Base-by-base conservation (phyloP, 176 grass and related monocot species). In the Rhynchospora breviuscula region DNA sequence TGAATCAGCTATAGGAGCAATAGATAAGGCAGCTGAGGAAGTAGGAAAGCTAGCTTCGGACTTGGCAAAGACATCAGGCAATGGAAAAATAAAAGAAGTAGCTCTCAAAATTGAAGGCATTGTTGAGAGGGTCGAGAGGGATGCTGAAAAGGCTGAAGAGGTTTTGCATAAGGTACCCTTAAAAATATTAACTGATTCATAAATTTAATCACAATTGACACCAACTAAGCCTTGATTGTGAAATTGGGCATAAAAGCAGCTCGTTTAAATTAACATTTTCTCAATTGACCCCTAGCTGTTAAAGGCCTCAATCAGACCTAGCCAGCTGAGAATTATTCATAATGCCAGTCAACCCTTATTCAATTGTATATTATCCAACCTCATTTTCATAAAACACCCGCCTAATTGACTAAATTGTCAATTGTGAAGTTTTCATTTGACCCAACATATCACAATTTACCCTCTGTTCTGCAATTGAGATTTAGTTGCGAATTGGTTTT, bases 111-210 rank as follows among this genome's bases (percentile, higher is more conserved):
- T 69, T 45, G 66, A 69, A 17, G 21, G 19, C 71, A 75, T 75
- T 75, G 48, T 19, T 26, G 71, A 53, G 45, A 75, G 48, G 47
- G 26, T 75, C 6, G 71, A 75, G 48, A 75, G 13, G 53, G 71
- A 75, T 23, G 45, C 69, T 0, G 71, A 75, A 75, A 15, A 26
- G 71, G 21, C 69, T 2, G 69, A 73, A 1, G 45, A 26, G 47
- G 15, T 75, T 75, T 51, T 75, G 71, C 71, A 75, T 53, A 15
- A 53, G 71, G 71, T 75, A 43, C n/a, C 7, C 63, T 67, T 26
- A 25, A 33, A 67, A 67, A 67, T 3, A 67, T 35, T 35, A 35
- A 67, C 35, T 35, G 35, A 17, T 67, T 17, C 12, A 67, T 14
- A 35, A 68, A 68, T 68, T 4, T 43, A 0, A 43, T 68, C 25